Evolutionary conservation across 1,139 yeast genomes (phyloP).

Genomic region (Saccharomyces hybrid): DNA sequence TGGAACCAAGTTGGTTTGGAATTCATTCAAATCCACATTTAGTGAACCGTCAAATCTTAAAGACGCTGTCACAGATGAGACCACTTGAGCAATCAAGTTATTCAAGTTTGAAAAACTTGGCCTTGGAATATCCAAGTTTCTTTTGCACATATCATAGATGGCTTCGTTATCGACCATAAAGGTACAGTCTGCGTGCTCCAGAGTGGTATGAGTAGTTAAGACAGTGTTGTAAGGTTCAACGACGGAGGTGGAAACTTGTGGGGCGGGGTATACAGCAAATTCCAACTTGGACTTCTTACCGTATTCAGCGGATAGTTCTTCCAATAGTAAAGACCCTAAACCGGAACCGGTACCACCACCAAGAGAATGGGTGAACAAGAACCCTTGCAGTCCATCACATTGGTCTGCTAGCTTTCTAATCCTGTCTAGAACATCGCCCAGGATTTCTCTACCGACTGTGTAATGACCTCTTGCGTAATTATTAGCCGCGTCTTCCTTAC

Average conservation of each 20-base stretch:
- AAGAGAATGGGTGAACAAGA: slow-evolving; percentile 90
- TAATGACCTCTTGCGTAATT: slow-evolving; percentile 99
- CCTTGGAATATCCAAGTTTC: slow-evolving; percentile 86
- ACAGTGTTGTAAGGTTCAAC: slow-evolving; percentile 98
- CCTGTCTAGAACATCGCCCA: slow-evolving; percentile 92
- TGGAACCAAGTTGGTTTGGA: slow-evolving; percentile 96
- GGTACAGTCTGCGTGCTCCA: slow-evolving; percentile 98
- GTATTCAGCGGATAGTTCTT: slow-evolving; percentile 85
- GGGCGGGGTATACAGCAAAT: slow-evolving; percentile 97
- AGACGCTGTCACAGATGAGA: slow-evolving; percentile 94
- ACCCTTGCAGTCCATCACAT: slow-evolving; percentile 97
- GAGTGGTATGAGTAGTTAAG: slow-evolving; percentile 90
- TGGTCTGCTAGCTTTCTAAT: slow-evolving; percentile 95
- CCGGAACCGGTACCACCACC: slow-evolving; percentile 99
- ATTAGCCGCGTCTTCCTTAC: slow-evolving; percentile 98
- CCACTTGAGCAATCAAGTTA: slow-evolving; percentile 93
- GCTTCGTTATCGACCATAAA: slow-evolving; percentile 99
- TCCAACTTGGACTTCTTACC: slow-evolving; percentile 95
- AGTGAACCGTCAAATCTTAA: slow-evolving; percentile 94
- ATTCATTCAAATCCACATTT: slow-evolving; percentile 93
- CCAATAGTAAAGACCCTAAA: slow-evolving; percentile 87
- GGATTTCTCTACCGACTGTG: slow-evolving; percentile 92
- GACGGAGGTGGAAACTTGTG: slow-evolving; percentile 92
- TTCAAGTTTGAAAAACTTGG: slow-evolving; percentile 83
- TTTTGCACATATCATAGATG: slow-evolving; percentile 95